Conservation (phyloP, 768 basidiomycete species). For the Suillus weaverae region DNA sequence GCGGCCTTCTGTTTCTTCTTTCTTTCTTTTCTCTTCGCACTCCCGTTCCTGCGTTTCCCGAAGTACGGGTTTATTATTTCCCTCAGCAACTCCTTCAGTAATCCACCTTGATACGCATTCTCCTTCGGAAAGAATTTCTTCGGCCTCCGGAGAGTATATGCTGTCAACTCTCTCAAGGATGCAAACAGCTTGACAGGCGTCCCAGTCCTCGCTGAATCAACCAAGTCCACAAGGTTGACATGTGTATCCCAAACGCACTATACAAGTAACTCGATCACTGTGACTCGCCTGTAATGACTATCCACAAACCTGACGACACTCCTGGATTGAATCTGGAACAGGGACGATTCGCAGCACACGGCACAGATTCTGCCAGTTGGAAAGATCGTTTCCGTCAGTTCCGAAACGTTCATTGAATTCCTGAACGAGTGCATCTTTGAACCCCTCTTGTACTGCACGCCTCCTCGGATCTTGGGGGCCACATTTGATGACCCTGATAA, state of each 20-base stretch:
- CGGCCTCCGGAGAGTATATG: slow-evolving; percentile 19
- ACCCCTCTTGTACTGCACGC: neutral
- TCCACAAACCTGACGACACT: slow-evolving; percentile 1
- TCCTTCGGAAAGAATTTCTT: slow-evolving; percentile 29
- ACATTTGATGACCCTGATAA: neutral
- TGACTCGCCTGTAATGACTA: neutral
- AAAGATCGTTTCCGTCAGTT: slow-evolving; percentile 12
- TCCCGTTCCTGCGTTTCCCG: slow-evolving; percentile 20
- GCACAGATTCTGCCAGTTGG: slow-evolving; percentile 10
- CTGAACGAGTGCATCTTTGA: slow-evolving; percentile 11
- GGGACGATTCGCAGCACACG: neutral
- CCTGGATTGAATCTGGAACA: neutral
- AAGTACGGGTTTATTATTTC: slow-evolving; percentile 19
- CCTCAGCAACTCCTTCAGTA: slow-evolving; percentile 27
- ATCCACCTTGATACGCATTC: slow-evolving; percentile 28
- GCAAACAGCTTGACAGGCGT: slow-evolving; percentile 21
- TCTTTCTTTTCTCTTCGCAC: slow-evolving; percentile 17
- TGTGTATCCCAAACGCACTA: slow-evolving; percentile 20
- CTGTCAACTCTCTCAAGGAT: slow-evolving; percentile 19
- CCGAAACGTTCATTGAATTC: slow-evolving; percentile 12
- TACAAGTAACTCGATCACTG: neutral
- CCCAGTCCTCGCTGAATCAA: slow-evolving; percentile 20
- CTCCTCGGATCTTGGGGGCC: neutral
- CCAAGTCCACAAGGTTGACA: slow-evolving; percentile 34
- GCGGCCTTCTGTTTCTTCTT: slow-evolving; percentile 17